A percentile compares a stretch with the other conserved stretches of the same genome.
These are phyloP conservation scores for Carex arenaria DNA, from an alignment of 202 grass and related monocot genomes.

Conservation along the genomic window DNA sequence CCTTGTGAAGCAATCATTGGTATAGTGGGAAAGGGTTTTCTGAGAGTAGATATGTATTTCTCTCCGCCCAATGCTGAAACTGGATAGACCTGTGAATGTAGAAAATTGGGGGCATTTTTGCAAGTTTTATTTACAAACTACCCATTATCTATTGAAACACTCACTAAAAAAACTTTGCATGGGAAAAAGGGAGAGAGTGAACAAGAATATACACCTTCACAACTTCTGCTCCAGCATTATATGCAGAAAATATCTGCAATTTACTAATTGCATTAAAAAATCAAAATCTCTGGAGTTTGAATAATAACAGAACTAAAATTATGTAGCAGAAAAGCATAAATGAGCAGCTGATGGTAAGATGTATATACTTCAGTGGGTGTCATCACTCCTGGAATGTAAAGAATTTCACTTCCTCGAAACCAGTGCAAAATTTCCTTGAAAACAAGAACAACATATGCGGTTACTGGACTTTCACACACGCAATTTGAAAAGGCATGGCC, in stretches of 20 bases:
- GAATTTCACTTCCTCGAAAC: constrained; percentile 43
- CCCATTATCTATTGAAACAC: background rate
- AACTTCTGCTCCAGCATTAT: constrained; percentile 53
- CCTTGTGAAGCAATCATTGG: constrained; percentile 95
- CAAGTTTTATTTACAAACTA: constrained; percentile 5
- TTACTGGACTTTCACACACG: background rate
- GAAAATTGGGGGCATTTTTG: background rate
- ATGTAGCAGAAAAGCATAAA: background rate
- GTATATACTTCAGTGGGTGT: constrained; percentile 83
- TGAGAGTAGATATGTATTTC: constrained; percentile 69
- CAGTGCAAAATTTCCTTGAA: constrained; percentile 72
- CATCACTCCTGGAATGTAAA: constrained; percentile 87
- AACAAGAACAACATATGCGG: background rate
- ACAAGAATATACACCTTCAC: constrained; percentile 51
- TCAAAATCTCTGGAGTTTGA: constrained; percentile 12
- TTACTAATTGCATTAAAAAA: background rate
- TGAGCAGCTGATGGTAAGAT: constrained; percentile 17
- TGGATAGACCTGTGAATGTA: constrained; percentile 61
- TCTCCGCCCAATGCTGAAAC: constrained; percentile 70
- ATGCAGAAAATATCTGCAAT: constrained; percentile 68
- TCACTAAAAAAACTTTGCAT: background rate
- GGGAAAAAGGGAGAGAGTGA: background rate
- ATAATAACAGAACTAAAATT: constrained; percentile 9
- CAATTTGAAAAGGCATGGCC: background rate
- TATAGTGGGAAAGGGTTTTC: constrained; percentile 78